Base-by-base conservation (phyloP, 2,329 filamentous ascomycete species). In the Calonectria honghensis region DNA sequence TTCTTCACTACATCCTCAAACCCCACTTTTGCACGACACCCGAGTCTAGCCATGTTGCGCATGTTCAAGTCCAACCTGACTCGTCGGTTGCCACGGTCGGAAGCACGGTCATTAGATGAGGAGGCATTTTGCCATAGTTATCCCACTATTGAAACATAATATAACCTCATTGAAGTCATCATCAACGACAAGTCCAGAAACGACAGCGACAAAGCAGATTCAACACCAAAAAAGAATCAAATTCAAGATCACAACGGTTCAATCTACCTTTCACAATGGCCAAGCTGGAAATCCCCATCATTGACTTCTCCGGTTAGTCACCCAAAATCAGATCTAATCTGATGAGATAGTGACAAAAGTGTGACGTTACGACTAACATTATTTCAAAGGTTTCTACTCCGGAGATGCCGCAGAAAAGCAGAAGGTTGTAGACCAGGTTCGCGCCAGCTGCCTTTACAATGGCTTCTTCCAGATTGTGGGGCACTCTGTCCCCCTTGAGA, bases 381-480 rank as follows among this genome's bases (percentile, higher is more conserved):
- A 32, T 18, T 2, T 31, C 24, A 37, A 73, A 77, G 78, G 77
- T 13, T 80, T 78, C 76, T 73, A 78, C 72, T 75, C 73, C 13
- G 48, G 68, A 66, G 72, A 80, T 72, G 48, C 82, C 27, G 65
- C 70, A 5, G n/a, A 71, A n/a, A 84, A 81, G 72, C 78, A 81
- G 77, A 77, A 66, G 32, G 74, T 77, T 3, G 76, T 77, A 35
- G 76, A 77, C 18, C 82, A 86, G 59, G 83, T 89, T 39, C 83
- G 86, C 7, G 77, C 82, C 37, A 86, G 86, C 65, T 89, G 87
- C 75, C 80, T 85, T 24, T 81, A 86, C 83, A 77, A 89, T 84
- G 89, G 89, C 5, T 91, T 91, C 81, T 90, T 91, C 82, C 88
- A 90, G 77, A 85, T 91, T 65, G 84, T 84, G 10, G 87, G 87